Conservation (phyloP, 2,329 filamentous ascomycete genomes). For the Elsinoe fawcettii region DNA sequence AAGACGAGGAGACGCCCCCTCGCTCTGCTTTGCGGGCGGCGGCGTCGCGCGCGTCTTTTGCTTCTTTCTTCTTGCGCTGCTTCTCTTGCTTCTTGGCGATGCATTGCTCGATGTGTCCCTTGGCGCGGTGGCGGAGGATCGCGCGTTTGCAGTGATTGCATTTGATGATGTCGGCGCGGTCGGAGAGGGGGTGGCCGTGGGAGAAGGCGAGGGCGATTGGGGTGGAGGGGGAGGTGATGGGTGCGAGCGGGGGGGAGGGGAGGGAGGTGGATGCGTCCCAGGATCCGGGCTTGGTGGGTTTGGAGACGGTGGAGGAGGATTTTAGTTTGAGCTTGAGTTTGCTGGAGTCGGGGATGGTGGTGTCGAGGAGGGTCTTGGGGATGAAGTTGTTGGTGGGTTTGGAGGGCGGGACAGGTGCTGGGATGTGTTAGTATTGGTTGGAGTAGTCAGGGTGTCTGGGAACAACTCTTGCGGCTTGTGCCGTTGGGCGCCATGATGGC, state of each 20-base stretch:
- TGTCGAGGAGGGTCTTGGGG: conserved; percentile 13
- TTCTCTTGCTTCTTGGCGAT: conserved; percentile 71
- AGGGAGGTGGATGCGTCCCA: conserved; percentile 25
- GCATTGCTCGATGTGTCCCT: conserved; percentile 75
- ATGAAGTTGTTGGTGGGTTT: conserved; percentile 16
- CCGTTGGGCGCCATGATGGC: conserved; percentile 20
- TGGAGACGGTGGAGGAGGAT: conserved; percentile 24
- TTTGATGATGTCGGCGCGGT: conserved; percentile 64
- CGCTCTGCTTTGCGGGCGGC: conserved; percentile 37
- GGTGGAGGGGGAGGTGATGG: conserved; percentile 60
- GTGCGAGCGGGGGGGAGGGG: neutral
- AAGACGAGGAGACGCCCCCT: conserved; percentile 26
- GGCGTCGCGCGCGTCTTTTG: conserved; percentile 49
- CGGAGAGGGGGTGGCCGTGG: conserved; percentile 73
- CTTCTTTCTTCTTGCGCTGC: conserved; percentile 54
- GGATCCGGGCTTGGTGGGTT: conserved; percentile 27
- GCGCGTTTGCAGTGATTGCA: conserved; percentile 96
- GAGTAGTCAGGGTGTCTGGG: neutral
- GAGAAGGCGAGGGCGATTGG: conserved; percentile 69
- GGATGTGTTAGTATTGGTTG: conserved; percentile 1
- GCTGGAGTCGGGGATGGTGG: conserved; percentile 2
- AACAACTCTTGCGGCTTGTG: conserved; percentile 19
- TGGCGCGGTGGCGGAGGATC: conserved; percentile 65
- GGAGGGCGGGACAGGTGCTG: conserved; percentile 14
- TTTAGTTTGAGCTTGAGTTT: conserved; percentile 23